These are phyloP conservation scores for Raphanus raphanistrum DNA, from an alignment of 345 rosid genomes.

Conservation along the genomic window DNA sequence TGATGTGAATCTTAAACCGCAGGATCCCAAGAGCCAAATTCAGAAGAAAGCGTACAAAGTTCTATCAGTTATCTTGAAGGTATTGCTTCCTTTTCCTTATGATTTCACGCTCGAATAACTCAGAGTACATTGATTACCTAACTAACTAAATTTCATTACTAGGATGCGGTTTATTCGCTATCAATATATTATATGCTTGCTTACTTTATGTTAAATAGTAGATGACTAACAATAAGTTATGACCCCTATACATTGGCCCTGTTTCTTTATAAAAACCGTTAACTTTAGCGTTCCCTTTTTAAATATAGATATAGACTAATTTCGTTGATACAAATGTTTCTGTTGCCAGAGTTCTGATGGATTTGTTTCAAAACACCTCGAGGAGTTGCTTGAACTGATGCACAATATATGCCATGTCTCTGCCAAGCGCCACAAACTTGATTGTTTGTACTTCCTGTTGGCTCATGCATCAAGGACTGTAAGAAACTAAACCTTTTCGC, in stretches of 20 bases:
- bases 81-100: constrained; percentile 31
- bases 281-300: background rate
- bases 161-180: background rate
- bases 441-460: constrained; percentile 77
- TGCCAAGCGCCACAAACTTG: constrained; percentile 89
- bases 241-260: background rate
- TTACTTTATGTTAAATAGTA: too few species aligned
- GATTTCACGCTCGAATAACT: background rate
- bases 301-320: background rate
- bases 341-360: constrained; percentile 57
- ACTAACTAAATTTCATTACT: background rate
- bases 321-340: constrained; percentile 2
- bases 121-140: too few species aligned
- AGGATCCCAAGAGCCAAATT: constrained; percentile 70
- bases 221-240: too few species aligned
- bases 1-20: constrained; percentile 36
- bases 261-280: constrained; percentile 2
- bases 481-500: constrained; percentile 10
- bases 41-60: constrained; percentile 97
- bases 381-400: constrained; percentile 72
- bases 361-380: constrained; percentile 56
- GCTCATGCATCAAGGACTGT: constrained; percentile 63
- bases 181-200: background rate
- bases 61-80: constrained; percentile 79
- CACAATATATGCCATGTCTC: constrained; percentile 84